phyloP scores from a whole-genome alignment of 2,329 filamentous ascomycete genomes.

The Aspergillus bombycis region DNA sequence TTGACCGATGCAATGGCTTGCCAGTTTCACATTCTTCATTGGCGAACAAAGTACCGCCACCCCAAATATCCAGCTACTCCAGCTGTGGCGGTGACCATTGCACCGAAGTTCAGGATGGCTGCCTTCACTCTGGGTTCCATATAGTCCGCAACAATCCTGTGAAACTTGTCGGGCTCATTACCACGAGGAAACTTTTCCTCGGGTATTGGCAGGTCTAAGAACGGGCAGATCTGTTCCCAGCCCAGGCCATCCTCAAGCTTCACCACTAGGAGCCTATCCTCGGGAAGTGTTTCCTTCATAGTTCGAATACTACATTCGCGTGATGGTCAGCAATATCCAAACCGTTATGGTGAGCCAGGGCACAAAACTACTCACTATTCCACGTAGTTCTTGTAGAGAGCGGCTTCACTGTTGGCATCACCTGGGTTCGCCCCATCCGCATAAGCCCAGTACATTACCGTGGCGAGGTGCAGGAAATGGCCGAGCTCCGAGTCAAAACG shows the following conservation, averaged over 20 bases:
- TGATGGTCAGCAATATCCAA: not conserved
- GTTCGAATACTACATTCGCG: conserved; percentile 18
- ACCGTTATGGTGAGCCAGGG: not conserved
- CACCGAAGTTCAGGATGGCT: conserved; percentile 18
- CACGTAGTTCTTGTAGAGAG: conserved; percentile 20
- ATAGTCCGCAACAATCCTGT: conserved; percentile 14
- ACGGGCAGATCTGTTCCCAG: conserved; percentile 30
- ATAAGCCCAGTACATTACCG: conserved; percentile 15
- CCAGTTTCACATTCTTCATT: not conserved
- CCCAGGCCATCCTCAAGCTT: conserved; percentile 26
- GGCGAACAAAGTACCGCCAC: conserved; percentile 1
- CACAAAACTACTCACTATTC: conserved; percentile 24
- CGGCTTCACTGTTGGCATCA: conserved; percentile 17
- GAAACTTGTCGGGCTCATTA: conserved; percentile 26
- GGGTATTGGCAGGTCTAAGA: conserved; percentile 23
- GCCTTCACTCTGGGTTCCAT: conserved; percentile 17
- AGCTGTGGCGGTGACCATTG: conserved; percentile 14
- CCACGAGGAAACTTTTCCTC: conserved; percentile 24
- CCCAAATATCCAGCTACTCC: conserved; percentile 17
- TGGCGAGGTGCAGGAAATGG: conserved; percentile 19
- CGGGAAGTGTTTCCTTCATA: conserved; percentile 23
- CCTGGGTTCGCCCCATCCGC: conserved; percentile 17
- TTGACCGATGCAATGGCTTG: too few relatives aligned
- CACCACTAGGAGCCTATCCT: conserved; percentile 23
- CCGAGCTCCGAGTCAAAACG: conserved; percentile 21